These are phyloP conservation scores for Aspergillus bridgeri DNA, from an alignment of 495 filamentous ascomycete genomes.

Conservation along the genomic window DNA sequence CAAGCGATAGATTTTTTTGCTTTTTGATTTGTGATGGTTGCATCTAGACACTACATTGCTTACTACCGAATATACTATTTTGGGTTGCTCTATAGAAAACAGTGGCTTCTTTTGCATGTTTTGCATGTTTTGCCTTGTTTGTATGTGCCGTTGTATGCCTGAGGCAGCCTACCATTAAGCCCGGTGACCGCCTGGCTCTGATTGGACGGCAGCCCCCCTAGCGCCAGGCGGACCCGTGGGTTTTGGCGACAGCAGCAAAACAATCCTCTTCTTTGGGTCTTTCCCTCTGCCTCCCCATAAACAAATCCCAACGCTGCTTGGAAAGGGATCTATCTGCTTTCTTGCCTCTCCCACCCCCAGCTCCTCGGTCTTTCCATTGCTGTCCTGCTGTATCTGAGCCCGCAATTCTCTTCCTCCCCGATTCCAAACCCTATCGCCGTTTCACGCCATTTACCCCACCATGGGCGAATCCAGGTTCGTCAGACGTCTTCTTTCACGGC, in stretches of 20 bases:
- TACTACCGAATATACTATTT: too few species aligned
- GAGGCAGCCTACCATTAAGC: slow-evolving; percentile 9
- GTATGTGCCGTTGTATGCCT: slow-evolving; percentile 5
- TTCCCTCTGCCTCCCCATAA: slow-evolving; percentile 8
- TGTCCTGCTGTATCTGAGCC: background rate
- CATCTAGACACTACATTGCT: background rate
- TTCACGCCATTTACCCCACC: slow-evolving; percentile 33
- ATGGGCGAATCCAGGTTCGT: slow-evolving; percentile 56
- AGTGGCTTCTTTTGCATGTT: background rate
- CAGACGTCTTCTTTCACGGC: slow-evolving; percentile 9
- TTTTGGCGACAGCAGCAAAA: slow-evolving; percentile 43
- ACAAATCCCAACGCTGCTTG: background rate
- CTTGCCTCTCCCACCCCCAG: slow-evolving; percentile 4
- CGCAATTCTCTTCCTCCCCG: background rate
- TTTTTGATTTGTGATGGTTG: background rate
- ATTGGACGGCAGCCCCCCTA: slow-evolving; percentile 30
- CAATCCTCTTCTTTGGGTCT: slow-evolving; percentile 27
- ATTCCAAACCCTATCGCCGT: slow-evolving; percentile 5
- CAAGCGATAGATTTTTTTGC: background rate
- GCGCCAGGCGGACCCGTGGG: slow-evolving; percentile 37
- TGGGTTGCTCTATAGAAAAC: too few species aligned
- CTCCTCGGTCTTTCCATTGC: background rate
- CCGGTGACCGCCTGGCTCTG: slow-evolving; percentile 15
- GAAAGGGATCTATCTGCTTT: slow-evolving; percentile 16
- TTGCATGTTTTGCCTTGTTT: background rate